Percentiles rank a stretch among this genome's conserved stretches.
Conservation (phyloP, 768 basidiomycete genomes). For the Coprinellus aureogranulatus region DNA sequence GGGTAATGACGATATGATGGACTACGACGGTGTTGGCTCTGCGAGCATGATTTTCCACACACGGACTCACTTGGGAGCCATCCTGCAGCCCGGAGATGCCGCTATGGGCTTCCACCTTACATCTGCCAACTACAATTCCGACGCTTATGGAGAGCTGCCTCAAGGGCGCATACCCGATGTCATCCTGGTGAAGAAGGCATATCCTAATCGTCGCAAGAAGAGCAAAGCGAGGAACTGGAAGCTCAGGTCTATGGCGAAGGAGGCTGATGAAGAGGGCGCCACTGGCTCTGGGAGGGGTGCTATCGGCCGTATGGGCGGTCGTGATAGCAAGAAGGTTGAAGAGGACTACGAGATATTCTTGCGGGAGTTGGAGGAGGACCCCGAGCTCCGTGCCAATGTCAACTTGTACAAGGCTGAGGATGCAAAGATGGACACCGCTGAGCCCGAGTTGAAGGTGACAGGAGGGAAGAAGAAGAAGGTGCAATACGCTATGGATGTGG, state of each 20-base stretch:
- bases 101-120: slow-evolving; percentile 89
- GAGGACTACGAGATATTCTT: slow-evolving; percentile 97
- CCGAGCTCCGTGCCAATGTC: slow-evolving; percentile 81
- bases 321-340: slow-evolving; percentile 90
- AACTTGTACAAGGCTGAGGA: slow-evolving; percentile 78
- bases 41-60: slow-evolving; percentile 89
- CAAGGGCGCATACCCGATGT: slow-evolving; percentile 79
- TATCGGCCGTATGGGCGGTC: slow-evolving; percentile 86
- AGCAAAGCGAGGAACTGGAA: slow-evolving; percentile 81
- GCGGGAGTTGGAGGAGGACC: slow-evolving; percentile 91
- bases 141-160: slow-evolving; percentile 71
- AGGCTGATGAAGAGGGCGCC: slow-evolving; percentile 84
- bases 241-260: slow-evolving; percentile 88
- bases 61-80: slow-evolving; percentile 90
- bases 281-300: slow-evolving; percentile 76
- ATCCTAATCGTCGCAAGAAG: slow-evolving; percentile 93
- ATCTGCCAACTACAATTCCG: slow-evolving; percentile 90
- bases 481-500: slow-evolving; percentile 70
- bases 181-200: slow-evolving; percentile 91
- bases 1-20: slow-evolving; percentile 52
- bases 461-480: slow-evolving; percentile 41
- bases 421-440: slow-evolving; percentile 51
- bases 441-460: slow-evolving; percentile 30
- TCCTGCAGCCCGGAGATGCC: slow-evolving; percentile 91
- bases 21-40: slow-evolving; percentile 55